Evolutionary conservation across 2,329 filamentous ascomycete genomes (phyloP), one percentile per base, ranked within the genome.

Genomic region (Colletotrichum limetticola): DNA sequence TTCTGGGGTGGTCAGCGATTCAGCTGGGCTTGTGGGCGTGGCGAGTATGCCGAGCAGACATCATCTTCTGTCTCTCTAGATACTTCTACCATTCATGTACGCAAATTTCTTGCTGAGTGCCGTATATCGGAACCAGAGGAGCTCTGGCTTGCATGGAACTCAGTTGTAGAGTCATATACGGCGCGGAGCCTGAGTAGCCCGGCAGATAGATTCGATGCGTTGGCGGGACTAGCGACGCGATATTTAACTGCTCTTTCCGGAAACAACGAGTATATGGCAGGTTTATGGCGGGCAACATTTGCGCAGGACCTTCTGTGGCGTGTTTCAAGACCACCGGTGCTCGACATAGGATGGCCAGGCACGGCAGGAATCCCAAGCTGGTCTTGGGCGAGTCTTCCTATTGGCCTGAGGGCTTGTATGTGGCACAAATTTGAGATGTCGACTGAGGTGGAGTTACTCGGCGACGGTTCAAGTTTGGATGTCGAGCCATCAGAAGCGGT

Each of bases 1-100:
- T 53, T 53, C 49, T 53, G 49, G 49, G 77, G 55, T 11, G 22
- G 55, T 4, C 55, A 57, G 22, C 55, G 9, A 26, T 26, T 57
- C 9, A 57, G 55, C 16, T 57, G 55, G 55, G 55, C 55, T 5
- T 26, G 55, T 26, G 55, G 55, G 5, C 24, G 26, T 19, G 55
- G 55, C 11, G 55, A 57, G 26, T 57, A 30, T 22, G 55, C 30
- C 6, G 55, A 57, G 55, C 9, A 26, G 14, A 26, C 9, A 8
- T 26, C 55, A 32, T 57, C 14, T 30, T 28, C 14, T 22, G 14
- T 14, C n/a, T 30, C 24, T 30, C 14, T 26, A 26, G 26, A 5
- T 5, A 1, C 49, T n/a, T 24, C 49, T 53, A 11, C n/a, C 9
- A 11, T n/a, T 53, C 22, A 19, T 7, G 19, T 24, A 3, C 55